Evolutionary conservation across 345 rosid genomes (phyloP).

Genomic region (Arabidopsis thaliana): DNA sequence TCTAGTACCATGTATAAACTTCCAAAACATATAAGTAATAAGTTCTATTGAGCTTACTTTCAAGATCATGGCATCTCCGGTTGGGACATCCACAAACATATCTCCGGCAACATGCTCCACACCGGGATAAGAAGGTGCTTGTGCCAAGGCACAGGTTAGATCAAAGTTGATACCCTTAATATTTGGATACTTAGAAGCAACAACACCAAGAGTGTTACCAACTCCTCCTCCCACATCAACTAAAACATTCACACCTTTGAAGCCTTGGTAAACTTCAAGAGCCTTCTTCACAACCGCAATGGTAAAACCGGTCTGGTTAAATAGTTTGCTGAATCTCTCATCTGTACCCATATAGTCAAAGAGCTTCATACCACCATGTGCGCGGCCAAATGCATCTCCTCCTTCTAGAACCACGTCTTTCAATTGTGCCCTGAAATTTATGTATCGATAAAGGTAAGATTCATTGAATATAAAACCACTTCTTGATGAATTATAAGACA

Average conservation of each 20-base stretch:
- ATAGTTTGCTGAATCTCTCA: conserved; percentile 56
- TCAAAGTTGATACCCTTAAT: conserved; percentile 62
- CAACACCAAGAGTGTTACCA: conserved; percentile 56
- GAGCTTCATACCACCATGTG: conserved; percentile 57
- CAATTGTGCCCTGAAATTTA: conserved; percentile 45
- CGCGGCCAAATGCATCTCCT: conserved; percentile 67
- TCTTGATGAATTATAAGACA: background rate
- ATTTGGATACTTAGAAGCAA: conserved; percentile 56
- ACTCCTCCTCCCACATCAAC: conserved; percentile 82
- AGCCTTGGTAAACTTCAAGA: conserved; percentile 62
- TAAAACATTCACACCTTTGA: conserved; percentile 50
- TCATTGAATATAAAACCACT: background rate
- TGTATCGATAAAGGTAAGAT: background rate
- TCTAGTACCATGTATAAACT: background rate
- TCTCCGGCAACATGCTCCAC: conserved; percentile 85
- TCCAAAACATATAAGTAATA: too few relatives aligned
- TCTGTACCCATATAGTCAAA: conserved; percentile 58
- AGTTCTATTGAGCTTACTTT: conserved; percentile 52
- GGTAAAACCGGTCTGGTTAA: conserved; percentile 56
- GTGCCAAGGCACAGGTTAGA: conserved; percentile 42
- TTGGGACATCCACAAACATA: conserved; percentile 81
- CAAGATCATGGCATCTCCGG: conserved; percentile 83
- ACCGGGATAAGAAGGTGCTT: conserved; percentile 46
- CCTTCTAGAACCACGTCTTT: conserved; percentile 61
- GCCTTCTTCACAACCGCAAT: conserved; percentile 56